Evolutionary conservation across 192 early-diverging fungal genomes (phyloP), one percentile per base, ranked within the genome.

Genomic region (Backusella circina): DNA sequence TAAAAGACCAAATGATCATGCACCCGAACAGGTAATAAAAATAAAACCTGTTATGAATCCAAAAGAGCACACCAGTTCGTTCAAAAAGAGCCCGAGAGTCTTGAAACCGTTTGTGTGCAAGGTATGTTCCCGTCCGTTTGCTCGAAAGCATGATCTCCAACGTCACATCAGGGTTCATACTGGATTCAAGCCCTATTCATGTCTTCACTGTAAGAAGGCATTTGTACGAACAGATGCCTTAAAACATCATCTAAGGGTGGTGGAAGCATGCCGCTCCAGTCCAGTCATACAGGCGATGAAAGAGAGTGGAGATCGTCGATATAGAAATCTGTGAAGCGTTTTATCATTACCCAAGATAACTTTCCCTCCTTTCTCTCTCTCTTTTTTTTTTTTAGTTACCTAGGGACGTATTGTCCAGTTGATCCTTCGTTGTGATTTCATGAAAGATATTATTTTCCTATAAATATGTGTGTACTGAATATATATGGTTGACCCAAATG

Each of bases 211-310:
- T 75, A 73, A 81, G 30, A 86, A 88, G 65, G 85, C 89, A 0
- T 95, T 95, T 84, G 86, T 88, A 16, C 83, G 93, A 28, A 92
- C 91, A 12, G 93, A 95, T 83, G 93, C 93, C 7, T 76, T 93
- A 26, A 86, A 90, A 72, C 80, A 93, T 8, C 93, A 94, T 68
- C 84, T 88, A 35, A 85, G 86, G 57, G 30, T 73, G 35, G 79
- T 76, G 50, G 79, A 80, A 9, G 47, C 54, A 13, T 80, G 79
- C 33, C 39, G 79, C 8, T 16, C 41, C 10, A 73, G 71, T 50
- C 79, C 79, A 28, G 33, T 76, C 32, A 75, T 80, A 18, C 74
- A 76, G 41, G 71, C 72, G 5, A 67, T 80, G 75, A 80, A 76
- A n/a, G 47, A 23, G 54, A 44, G 68, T 64, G 69, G 69, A 2